Evolutionary conservation across 305 asterid genomes (phyloP).

Genomic region (Solanum hybrid): DNA sequence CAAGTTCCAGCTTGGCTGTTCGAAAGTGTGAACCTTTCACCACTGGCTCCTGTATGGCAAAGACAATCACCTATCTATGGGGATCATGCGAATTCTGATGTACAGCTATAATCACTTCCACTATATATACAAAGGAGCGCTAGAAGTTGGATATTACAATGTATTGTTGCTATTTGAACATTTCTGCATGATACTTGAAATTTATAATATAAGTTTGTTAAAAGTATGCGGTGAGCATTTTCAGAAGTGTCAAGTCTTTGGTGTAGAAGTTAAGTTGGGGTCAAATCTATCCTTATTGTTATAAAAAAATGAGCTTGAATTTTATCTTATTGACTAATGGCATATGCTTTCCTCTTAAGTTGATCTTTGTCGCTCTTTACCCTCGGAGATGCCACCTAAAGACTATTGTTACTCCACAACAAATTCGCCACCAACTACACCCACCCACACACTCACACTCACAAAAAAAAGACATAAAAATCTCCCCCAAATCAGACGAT

Average conservation of each 20-base stretch:
- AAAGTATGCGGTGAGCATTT: not conserved
- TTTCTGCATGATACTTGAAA: not conserved
- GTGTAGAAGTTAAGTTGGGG: not conserved
- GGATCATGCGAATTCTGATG: not conserved
- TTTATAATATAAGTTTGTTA: not conserved
- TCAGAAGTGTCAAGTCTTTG: not conserved
- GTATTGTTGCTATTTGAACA: not conserved
- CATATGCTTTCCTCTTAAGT: not conserved
- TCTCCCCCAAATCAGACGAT: not conserved
- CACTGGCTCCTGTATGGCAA: not conserved
- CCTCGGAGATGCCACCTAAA: not conserved
- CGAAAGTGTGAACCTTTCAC: constrained; percentile 15
- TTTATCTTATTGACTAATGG: not conserved
- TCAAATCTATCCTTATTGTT: not conserved
- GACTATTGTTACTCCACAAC: not conserved
- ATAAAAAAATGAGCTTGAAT: not conserved
- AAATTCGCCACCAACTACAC: not conserved
- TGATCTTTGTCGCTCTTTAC: not conserved
- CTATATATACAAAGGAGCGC: not conserved
- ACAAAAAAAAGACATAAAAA: not conserved
- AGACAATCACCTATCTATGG: not conserved
- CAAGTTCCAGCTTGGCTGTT: constrained; percentile 44
- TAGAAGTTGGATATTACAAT: not conserved
- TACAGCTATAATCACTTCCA: not conserved
- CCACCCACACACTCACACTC: not conserved